Evolutionary conservation across 2,329 filamentous ascomycete species (phyloP), one percentile per base, ranked within the genome.

Genomic region (Sporothrix schenckii): DNA sequence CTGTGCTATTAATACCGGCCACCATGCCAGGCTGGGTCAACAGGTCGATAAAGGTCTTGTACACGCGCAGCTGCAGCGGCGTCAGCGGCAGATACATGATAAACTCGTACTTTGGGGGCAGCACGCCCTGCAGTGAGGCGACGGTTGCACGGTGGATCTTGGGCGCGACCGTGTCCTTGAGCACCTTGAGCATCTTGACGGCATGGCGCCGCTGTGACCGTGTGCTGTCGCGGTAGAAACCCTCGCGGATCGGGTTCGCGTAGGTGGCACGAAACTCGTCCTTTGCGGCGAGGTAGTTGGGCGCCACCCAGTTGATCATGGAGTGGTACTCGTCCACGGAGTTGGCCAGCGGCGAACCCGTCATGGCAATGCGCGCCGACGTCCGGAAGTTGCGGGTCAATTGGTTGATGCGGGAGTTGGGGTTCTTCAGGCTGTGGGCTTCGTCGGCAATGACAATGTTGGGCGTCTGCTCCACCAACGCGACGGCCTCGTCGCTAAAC

Each of bases 301-400:
- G 91, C 1, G 92, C 89, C 66, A 95, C 88, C 92, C 93, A 97
- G 73, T 94, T 87, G 71, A 97, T 90, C 87, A 97, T 92, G n/a
- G 89, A 82, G 76, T 90, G 93, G 76, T 97, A 97, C 75, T 97
- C 94, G 39, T 86, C 82, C 0, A 97, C 88, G 67, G 92, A 91
- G 76, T 97, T 97, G 4, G 92, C 89, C 67, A 97, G 82, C 0
- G 94, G 94, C 0, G 93, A 94, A 0, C 93, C 94, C 0, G 93
- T 97, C 72, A 97, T 83, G 6, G 93, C 94, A 73, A 97, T 91
- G 13, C 93, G 88, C 72, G 85, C 89, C 69, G 82, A 86, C 0
- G 93, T 91, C 72, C 78, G 83, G 76, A 97, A 90, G 13, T 81
- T 78, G 1, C 81, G 81, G 24, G 89, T 87, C 6, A 86, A 83